phyloP scores from a whole-genome alignment of 169 alveolate genomes.

The Eimeria falciformis region DNA sequence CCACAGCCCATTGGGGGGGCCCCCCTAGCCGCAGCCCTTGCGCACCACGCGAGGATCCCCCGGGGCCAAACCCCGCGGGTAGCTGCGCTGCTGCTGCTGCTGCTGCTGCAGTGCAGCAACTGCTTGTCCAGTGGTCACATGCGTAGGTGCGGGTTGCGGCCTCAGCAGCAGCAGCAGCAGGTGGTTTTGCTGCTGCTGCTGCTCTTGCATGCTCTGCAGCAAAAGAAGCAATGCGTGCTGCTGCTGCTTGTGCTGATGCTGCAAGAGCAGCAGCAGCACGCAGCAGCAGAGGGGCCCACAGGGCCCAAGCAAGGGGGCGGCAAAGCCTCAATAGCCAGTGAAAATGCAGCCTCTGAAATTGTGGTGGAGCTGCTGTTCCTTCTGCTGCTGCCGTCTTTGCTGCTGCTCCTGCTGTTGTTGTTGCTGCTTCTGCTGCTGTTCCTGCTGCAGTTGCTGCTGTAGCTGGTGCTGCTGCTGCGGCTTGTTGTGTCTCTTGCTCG shows the following conservation, averaged over 20 bases:
- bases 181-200: background rate
- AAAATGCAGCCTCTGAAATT: background rate
- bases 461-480: background rate
- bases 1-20: background rate
- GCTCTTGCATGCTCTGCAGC: background rate
- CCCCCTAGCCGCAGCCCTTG: background rate
- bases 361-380: background rate
- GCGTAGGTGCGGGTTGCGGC: background rate
- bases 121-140: background rate
- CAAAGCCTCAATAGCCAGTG: background rate
- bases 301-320: background rate
- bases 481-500: background rate
- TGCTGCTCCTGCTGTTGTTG: background rate
- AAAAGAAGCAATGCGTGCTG: constrained; percentile 12
- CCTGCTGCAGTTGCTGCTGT: background rate
- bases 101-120: constrained; percentile 40
- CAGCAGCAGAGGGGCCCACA: background rate
- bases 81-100: constrained; percentile 42
- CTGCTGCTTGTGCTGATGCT: background rate
- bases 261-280: constrained; percentile 25
- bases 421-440: background rate
- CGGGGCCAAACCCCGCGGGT: background rate
- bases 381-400: background rate
- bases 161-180: background rate
- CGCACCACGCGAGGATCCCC: background rate